Evolutionary conservation across 768 basidiomycete species (phyloP).

Genomic region (Flagelloscypha sp.): DNA sequence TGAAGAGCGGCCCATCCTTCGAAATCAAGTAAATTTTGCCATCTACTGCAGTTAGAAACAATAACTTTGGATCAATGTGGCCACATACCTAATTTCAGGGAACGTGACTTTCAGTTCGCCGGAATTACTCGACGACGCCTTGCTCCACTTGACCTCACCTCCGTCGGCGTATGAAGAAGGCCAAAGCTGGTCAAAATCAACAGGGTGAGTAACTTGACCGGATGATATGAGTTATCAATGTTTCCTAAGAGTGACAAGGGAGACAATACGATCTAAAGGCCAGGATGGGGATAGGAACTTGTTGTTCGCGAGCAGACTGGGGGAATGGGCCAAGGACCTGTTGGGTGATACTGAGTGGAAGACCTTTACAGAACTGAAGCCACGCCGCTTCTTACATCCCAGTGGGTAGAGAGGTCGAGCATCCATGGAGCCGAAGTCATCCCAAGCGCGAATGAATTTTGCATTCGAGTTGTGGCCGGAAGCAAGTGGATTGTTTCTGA

Average conservation of each 20-base stretch:
- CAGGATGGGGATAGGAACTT: slow-evolving; percentile 73
- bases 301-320: slow-evolving; percentile 76
- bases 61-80: background rate
- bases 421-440: slow-evolving; percentile 15
- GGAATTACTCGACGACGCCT: slow-evolving; percentile 27
- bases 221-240: slow-evolving; percentile 6
- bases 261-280: slow-evolving; percentile 51
- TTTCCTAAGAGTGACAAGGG: background rate
- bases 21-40: slow-evolving; percentile 61
- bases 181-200: slow-evolving; percentile 44
- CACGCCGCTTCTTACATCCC: slow-evolving; percentile 25
- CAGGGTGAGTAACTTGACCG: slow-evolving; percentile 44
- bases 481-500: slow-evolving; percentile 1
- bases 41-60: slow-evolving; percentile 32
- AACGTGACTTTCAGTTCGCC: slow-evolving; percentile 56
- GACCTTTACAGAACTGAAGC: too few relatives aligned
- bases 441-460: background rate
- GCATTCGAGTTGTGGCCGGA: background rate
- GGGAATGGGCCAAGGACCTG: slow-evolving; percentile 81
- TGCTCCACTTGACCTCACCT: slow-evolving; percentile 54
- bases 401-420: slow-evolving; percentile 13
- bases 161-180: slow-evolving; percentile 64
- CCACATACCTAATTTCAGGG: slow-evolving; percentile 46
- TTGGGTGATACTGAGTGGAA: slow-evolving; percentile 3
- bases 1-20: slow-evolving; percentile 88